These are phyloP conservation scores for Pyracantha coccinea DNA, from an alignment of 331 rosid species.

Conservation along the genomic window DNA sequence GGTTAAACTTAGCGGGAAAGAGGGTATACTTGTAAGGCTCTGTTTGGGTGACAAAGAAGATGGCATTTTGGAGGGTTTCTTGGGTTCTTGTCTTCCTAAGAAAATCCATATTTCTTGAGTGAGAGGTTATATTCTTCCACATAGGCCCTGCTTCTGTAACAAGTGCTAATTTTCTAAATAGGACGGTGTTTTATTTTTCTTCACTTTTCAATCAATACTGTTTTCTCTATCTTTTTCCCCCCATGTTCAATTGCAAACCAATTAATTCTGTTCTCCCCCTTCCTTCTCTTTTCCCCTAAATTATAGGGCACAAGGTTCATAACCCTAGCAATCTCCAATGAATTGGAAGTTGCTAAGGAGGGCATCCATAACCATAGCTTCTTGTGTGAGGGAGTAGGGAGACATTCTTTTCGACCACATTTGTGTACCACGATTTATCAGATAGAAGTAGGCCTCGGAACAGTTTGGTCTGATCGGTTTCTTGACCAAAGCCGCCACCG, in stretches of 20 bases:
- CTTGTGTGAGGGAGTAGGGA: not conserved
- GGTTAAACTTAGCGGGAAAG: constrained; percentile 67
- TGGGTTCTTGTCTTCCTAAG: constrained; percentile 76
- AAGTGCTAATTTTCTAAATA: constrained; percentile 39
- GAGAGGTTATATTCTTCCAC: not conserved
- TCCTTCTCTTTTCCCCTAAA: not conserved
- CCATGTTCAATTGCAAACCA: not conserved
- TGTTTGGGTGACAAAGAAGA: constrained; percentile 65
- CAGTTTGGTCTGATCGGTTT: too few species aligned
- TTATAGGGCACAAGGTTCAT: not conserved
- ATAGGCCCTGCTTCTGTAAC: constrained; percentile 35
- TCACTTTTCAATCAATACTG: not conserved
- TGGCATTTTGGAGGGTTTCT: constrained; percentile 59
- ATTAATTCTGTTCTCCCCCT: not conserved
- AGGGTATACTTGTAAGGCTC: constrained; percentile 66
- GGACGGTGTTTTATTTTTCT: constrained; percentile 22
- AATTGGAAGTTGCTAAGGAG: too few species aligned
- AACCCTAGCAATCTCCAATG: not conserved
- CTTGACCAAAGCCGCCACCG: too few species aligned
- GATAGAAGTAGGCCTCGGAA: too few species aligned
- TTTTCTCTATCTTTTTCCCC: not conserved
- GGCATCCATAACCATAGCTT: not conserved
- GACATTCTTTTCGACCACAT: too few species aligned
- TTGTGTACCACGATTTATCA: too few species aligned
- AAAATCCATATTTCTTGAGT: constrained; percentile 44